These are phyloP conservation scores for Pestalotiopsis sp. DNA, from an alignment of 2,329 filamentous ascomycete genomes.

Conservation along the genomic window DNA sequence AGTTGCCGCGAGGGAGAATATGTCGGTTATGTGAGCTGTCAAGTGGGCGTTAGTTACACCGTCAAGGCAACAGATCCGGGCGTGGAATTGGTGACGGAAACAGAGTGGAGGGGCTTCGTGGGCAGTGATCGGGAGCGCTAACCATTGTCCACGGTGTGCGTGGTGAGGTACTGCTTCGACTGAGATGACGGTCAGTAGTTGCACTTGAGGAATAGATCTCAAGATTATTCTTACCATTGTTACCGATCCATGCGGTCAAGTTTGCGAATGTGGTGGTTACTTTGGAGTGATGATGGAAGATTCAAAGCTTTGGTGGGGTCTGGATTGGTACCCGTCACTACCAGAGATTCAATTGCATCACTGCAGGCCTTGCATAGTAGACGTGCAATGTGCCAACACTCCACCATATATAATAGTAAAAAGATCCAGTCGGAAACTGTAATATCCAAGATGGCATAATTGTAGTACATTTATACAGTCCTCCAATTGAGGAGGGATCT, in stretches of 20 bases:
- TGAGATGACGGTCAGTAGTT: conserved; percentile 37
- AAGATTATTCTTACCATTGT: conserved; percentile 37
- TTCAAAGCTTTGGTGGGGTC: conserved; percentile 31
- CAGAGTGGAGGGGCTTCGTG: conserved; percentile 10
- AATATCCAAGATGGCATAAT: not conserved
- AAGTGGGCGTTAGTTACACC: not conserved
- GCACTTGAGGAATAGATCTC: not conserved
- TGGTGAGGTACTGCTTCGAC: conserved; percentile 98
- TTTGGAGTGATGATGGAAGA: conserved; percentile 22
- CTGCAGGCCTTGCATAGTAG: not conserved
- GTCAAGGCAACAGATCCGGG: not conserved
- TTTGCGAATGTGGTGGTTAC: conserved; percentile 20
- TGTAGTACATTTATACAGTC: conserved; percentile 13
- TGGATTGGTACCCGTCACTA: not conserved
- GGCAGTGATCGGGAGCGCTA: conserved; percentile 36
- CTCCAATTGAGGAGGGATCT: not conserved
- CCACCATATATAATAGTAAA: not conserved
- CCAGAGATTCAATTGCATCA: conserved; percentile 12
- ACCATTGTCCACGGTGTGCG: conserved; percentile 89
- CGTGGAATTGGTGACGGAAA: conserved; percentile 9
- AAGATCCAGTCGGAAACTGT: not conserved
- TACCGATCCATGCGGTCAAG: conserved; percentile 37
- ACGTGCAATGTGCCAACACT: not conserved
- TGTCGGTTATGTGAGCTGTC: conserved; percentile 78
- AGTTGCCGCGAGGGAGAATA: conserved; percentile 82